A percentile compares a stretch with the other conserved stretches of the same genome.
phyloP scores from a whole-genome alignment of 331 rosid genomes.

The Dryas integrifolia region DNA sequence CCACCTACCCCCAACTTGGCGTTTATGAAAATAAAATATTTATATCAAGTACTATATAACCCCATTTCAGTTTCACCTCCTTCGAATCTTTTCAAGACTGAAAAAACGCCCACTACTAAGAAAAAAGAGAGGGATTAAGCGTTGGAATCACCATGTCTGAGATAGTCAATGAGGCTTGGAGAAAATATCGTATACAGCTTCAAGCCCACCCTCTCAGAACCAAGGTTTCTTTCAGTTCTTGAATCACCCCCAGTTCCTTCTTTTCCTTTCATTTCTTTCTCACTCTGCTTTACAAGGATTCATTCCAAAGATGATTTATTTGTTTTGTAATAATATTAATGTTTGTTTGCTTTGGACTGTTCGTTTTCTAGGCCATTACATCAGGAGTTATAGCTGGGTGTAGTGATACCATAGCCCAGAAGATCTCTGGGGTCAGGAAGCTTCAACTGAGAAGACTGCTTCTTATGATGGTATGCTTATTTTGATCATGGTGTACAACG shows the following conservation, averaged over 20 bases:
- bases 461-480: constrained; percentile 60
- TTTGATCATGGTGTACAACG: background rate
- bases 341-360: constrained; percentile 5
- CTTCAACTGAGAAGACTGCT: constrained; percentile 77
- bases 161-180: constrained; percentile 54
- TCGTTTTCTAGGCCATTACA: constrained; percentile 68
- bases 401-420: constrained; percentile 81
- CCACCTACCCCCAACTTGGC: constrained; percentile 28
- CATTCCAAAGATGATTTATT: background rate
- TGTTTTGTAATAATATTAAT: background rate
- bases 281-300: background rate
- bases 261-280: background rate
- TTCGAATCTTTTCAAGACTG: background rate
- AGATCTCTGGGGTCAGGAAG: constrained; percentile 77
- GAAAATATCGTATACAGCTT: constrained; percentile 68
- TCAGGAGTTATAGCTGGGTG: constrained; percentile 74
- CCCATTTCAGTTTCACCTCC: background rate
- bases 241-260: background rate
- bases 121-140: constrained; percentile 9
- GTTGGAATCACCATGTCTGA: constrained; percentile 55
- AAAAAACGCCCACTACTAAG: background rate
- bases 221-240: constrained; percentile 47
- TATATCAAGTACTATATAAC: background rate
- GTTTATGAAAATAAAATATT: background rate
- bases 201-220: constrained; percentile 86